Evolutionary conservation across 768 basidiomycete genomes (phyloP).

Genomic region (Hericium rajendrae): DNA sequence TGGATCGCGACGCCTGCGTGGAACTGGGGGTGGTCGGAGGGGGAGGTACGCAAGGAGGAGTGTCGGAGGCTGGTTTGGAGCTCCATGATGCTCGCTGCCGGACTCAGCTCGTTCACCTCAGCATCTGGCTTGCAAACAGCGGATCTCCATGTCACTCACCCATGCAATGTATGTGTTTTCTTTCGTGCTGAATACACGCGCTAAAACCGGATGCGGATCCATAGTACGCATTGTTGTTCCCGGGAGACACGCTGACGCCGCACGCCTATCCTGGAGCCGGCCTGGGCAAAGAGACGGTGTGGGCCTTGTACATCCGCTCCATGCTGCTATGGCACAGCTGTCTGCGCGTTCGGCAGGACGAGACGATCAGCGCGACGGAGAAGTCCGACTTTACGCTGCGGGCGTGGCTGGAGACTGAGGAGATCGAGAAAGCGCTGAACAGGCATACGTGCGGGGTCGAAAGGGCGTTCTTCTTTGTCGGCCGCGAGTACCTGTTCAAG

Average conservation of each 20-base stretch:
- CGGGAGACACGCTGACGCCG: slow-evolving; percentile 52
- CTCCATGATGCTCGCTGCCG: slow-evolving; percentile 51
- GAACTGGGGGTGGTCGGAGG: slow-evolving; percentile 46
- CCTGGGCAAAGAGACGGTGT: slow-evolving; percentile 53
- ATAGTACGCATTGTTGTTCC: slow-evolving; percentile 66
- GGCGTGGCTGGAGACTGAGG: slow-evolving; percentile 64
- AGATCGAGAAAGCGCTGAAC: slow-evolving; percentile 52
- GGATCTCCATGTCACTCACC: slow-evolving; percentile 51
- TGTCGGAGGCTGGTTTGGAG: slow-evolving; percentile 71
- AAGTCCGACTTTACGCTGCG: slow-evolving; percentile 55
- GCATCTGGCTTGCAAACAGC: slow-evolving; percentile 26
- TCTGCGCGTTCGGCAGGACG: slow-evolving; percentile 43
- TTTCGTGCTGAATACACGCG: neutral
- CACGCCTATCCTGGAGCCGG: slow-evolving; percentile 20
- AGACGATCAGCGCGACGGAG: slow-evolving; percentile 33
- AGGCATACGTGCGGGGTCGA: slow-evolving; percentile 60
- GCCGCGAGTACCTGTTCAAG: slow-evolving; percentile 72
- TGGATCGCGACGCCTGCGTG: slow-evolving; percentile 62
- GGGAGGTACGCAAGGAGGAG: slow-evolving; percentile 60
- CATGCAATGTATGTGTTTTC: slow-evolving; percentile 48
- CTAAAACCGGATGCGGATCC: neutral
- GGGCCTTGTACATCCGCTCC: slow-evolving; percentile 64
- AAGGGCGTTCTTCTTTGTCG: slow-evolving; percentile 57
- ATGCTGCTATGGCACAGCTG: slow-evolving; percentile 71
- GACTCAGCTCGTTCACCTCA: slow-evolving; percentile 50